Evolutionary conservation across 495 filamentous ascomycete species (phyloP).

Genomic region (Penicillium goetzii): DNA sequence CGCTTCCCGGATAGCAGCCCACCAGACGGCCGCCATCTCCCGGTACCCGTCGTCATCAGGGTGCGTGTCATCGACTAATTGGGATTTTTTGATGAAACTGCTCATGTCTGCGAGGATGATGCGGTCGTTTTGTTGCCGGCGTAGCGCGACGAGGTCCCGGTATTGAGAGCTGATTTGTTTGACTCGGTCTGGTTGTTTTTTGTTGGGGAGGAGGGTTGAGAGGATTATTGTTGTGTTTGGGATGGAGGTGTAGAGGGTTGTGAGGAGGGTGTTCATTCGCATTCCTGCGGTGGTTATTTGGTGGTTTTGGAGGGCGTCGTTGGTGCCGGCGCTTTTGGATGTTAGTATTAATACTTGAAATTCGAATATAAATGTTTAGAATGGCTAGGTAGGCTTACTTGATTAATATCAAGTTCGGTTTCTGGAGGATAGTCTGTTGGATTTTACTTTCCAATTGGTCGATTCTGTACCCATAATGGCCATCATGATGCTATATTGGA

Average conservation of each 20-base stretch:
- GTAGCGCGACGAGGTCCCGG: conserved; percentile 31
- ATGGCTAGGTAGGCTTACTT: conserved; percentile 27
- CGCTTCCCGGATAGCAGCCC: conserved; percentile 41
- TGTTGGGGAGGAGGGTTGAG: conserved; percentile 52
- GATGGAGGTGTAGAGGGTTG: conserved; percentile 40
- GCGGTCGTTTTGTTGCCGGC: conserved; percentile 33
- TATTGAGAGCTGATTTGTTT: conserved; percentile 45
- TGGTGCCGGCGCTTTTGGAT: conserved; percentile 46
- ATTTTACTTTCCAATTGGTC: conserved; percentile 46
- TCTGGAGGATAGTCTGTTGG: conserved; percentile 31
- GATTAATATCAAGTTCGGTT: conserved; percentile 56
- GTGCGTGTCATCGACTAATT: conserved; percentile 54
- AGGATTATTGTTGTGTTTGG: conserved; percentile 51
- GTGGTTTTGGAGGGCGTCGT: conserved; percentile 48
- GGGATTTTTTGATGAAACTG: conserved; percentile 33
- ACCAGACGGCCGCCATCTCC: conserved; percentile 60
- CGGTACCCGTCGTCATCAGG: conserved; percentile 54
- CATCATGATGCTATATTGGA: conserved; percentile 46
- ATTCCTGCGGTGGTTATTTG: conserved; percentile 31
- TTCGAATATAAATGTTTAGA: background rate
- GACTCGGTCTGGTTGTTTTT: conserved; percentile 20
- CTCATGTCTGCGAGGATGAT: conserved; percentile 56
- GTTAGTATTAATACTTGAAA: conserved; percentile 1
- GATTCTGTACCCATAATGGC: conserved; percentile 51
- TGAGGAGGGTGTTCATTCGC: conserved; percentile 40